Evolutionary conservation across 139 green algal genomes (phyloP).

Genomic region (Coelastrella sp.): DNA sequence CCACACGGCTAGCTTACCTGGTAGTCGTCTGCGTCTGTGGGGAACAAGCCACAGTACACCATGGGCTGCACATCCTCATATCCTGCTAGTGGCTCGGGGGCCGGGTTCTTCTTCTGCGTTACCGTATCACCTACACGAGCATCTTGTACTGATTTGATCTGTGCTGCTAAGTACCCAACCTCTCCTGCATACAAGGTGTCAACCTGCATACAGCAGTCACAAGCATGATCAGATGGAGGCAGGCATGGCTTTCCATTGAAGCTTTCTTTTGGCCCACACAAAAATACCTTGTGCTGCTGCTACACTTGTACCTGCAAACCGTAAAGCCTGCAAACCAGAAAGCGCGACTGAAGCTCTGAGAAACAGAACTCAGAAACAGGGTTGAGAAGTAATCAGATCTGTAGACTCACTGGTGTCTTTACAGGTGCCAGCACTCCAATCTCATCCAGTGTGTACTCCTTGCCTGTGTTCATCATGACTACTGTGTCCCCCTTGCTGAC

Average conservation of each 20-base stretch:
- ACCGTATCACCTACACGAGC: slow-evolving; percentile 98
- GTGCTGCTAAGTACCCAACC: slow-evolving; percentile 93
- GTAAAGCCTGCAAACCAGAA: no score
- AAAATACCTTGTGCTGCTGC: no score
- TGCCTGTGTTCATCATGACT: slow-evolving; percentile 92
- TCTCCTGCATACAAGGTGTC: slow-evolving; percentile 90
- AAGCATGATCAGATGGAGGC: background rate
- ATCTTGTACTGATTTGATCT: slow-evolving; percentile 92
- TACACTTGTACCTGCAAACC: no score
- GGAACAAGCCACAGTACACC: slow-evolving; percentile 99
- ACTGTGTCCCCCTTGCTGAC: slow-evolving; percentile 85
- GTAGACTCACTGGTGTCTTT: slow-evolving; percentile 74
- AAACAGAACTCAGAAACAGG: background rate
- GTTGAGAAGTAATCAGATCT: slow-evolving; percentile 85
- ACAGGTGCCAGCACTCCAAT: slow-evolving; percentile 91
- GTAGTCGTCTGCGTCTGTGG: slow-evolving; percentile 86
- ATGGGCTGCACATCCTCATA: slow-evolving; percentile 95
- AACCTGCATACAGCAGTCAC: slow-evolving; percentile 66
- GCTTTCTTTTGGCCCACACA: no score
- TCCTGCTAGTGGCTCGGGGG: slow-evolving; percentile 15
- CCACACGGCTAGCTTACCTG: slow-evolving; percentile 54
- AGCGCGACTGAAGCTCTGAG: no score
- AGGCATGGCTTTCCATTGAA: no score
- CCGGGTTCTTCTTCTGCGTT: slow-evolving; percentile 71
- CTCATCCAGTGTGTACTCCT: slow-evolving; percentile 93